phyloP scores from a whole-genome alignment of 2,329 filamentous ascomycete species.

The Trichoderma sp. region DNA sequence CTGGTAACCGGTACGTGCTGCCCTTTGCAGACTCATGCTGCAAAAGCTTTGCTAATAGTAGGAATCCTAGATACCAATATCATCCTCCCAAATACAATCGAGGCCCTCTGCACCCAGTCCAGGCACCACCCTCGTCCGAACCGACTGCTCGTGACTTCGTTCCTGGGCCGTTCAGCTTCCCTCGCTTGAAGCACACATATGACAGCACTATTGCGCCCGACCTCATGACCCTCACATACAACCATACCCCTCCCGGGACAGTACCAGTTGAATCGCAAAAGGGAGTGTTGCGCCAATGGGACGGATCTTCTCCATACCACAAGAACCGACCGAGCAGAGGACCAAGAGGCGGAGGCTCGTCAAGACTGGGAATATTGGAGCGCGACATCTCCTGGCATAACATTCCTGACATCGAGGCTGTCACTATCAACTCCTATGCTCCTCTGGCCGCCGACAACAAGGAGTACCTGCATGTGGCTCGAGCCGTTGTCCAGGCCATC shows the following conservation, averaged over 20 bases:
- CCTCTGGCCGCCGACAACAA: slow-evolving; percentile 71
- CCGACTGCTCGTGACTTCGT: slow-evolving; percentile 85
- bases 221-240: slow-evolving; percentile 85
- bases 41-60: not conserved
- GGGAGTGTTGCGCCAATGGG: slow-evolving; percentile 80
- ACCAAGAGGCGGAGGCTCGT: slow-evolving; percentile 70
- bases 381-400: slow-evolving; percentile 77
- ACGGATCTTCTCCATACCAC: slow-evolving; percentile 89
- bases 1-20: slow-evolving; percentile 49
- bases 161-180: slow-evolving; percentile 86
- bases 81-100: slow-evolving; percentile 93
- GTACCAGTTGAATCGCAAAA: slow-evolving; percentile 47
- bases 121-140: slow-evolving; percentile 83
- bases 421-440: slow-evolving; percentile 78
- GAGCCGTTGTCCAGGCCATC: slow-evolving; percentile 82
- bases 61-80: slow-evolving; percentile 76
- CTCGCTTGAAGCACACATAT: slow-evolving; percentile 88
- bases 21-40: not conserved
- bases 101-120: slow-evolving; percentile 88
- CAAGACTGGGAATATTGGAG: slow-evolving; percentile 71
- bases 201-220: slow-evolving; percentile 83
- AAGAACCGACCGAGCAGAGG: slow-evolving; percentile 84
- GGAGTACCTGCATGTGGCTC: slow-evolving; percentile 76
- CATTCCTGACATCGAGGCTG: slow-evolving; percentile 76
- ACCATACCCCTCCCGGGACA: slow-evolving; percentile 79